A percentile compares a stretch with the other conserved stretches of the same genome.
These are phyloP conservation scores for Poronia punctata DNA, from an alignment of 495 filamentous ascomycete genomes.

Conservation along the genomic window DNA sequence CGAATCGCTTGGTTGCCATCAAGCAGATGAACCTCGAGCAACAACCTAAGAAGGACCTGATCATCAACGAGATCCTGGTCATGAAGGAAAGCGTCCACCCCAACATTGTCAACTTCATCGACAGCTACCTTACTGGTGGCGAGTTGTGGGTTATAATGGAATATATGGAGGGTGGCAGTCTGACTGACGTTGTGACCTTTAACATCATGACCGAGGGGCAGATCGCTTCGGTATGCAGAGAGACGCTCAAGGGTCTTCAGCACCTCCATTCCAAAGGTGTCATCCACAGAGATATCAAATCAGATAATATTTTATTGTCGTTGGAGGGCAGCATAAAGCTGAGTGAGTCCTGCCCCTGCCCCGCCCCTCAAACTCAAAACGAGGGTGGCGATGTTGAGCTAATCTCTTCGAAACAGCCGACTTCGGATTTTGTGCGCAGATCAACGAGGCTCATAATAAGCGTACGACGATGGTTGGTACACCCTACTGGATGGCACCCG, in stretches of 20 bases:
- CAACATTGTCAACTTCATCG: conserved; percentile 98
- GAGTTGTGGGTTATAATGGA: conserved; percentile 99
- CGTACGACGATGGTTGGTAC: conserved; percentile 99
- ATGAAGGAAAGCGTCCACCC: conserved; percentile 99
- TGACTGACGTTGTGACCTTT: conserved; percentile 97
- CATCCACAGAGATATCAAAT: conserved; percentile 98
- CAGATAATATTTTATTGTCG: conserved; percentile 93
- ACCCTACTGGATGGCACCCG: conserved; percentile 99
- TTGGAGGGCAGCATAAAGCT: conserved; percentile 95
- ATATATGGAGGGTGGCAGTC: conserved; percentile 96
- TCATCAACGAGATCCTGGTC: conserved; percentile 97
- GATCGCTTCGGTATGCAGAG: conserved; percentile 90
- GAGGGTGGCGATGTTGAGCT: no score
- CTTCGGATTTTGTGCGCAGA: conserved; percentile 98
- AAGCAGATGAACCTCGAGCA: conserved; percentile 99
- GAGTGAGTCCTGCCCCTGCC: conserved; percentile 53
- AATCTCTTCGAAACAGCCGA: conserved; percentile 57
- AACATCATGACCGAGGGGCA: conserved; percentile 98
- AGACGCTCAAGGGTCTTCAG: conserved; percentile 87
- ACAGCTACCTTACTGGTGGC: conserved; percentile 80
- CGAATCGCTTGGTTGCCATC: conserved; percentile 87
- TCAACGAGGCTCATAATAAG: conserved; percentile 95
- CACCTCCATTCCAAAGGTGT: conserved; percentile 96
- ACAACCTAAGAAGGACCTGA: conserved; percentile 97
- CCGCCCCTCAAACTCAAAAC: no score